Conservation (phyloP, 106 monocot genomes). For the Triglochin maritima region DNA sequence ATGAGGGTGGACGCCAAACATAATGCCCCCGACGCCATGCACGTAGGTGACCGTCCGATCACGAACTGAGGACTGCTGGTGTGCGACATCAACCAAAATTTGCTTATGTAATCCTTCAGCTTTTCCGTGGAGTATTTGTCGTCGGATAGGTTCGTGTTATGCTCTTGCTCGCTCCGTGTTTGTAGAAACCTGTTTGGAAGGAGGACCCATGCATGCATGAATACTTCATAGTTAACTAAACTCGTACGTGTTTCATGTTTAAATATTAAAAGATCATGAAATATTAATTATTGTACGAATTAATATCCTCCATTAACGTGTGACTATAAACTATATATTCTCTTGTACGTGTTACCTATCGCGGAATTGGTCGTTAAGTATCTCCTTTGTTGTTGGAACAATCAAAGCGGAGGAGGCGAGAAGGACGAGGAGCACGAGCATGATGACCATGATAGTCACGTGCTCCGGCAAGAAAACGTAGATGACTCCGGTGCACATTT, state of each 20-base stretch:
- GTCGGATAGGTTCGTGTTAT: too few relatives aligned
- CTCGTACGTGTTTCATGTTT: too few relatives aligned
- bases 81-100: conserved; percentile 12
- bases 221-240: too few relatives aligned
- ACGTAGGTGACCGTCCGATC: conserved; percentile 8
- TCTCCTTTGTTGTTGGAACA: not conserved
- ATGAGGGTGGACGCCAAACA: not conserved
- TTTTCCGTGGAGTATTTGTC: too few relatives aligned
- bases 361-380: not conserved
- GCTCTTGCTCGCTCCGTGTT: too few relatives aligned
- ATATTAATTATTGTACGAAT: too few relatives aligned
- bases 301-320: too few relatives aligned
- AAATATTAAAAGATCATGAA: too few relatives aligned
- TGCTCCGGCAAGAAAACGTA: not conserved
- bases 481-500: conserved; percentile 13
- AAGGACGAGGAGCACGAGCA: conserved; percentile 2
- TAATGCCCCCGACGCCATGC: conserved; percentile 11
- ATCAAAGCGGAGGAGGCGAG: conserved; percentile 1
- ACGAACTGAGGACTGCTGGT: conserved; percentile 12
- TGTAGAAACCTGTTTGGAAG: too few relatives aligned
- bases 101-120: conserved; percentile 2
- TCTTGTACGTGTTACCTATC: not conserved
- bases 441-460: not conserved
- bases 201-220: not conserved
- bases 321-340: too few relatives aligned